Base-by-base conservation (phyloP, 1,139 yeast species). In the Blastobotrys arbuscula region DNA sequence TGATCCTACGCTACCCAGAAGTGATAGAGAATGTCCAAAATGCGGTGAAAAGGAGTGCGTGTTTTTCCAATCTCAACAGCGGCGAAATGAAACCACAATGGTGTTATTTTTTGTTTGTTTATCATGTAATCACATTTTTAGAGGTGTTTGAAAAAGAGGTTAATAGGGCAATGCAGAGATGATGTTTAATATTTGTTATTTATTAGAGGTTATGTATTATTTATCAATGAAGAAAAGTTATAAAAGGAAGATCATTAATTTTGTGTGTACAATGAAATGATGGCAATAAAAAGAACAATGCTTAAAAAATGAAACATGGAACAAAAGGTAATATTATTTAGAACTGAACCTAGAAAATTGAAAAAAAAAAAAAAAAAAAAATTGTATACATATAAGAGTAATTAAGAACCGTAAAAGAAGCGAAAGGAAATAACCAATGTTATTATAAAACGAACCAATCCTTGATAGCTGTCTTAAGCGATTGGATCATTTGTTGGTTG, bases 21-120 rank as follows among this genome's bases (percentile, higher is more conserved):
- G 96, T 2, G 92, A 90, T 66, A 86, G 86, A 64, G 94, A 86
- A 60, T 92, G 99, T 67, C 96, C 97, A 1, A 75, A 77, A 50
- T 92, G 99, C 67, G 84, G 80, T 57, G 84, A 85, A 54, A 81
- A 81, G 56, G 96, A 90, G 59, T 87, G 96, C 66, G 98, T 94
- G 48, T 92, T 92, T 65, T 92, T 94, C 76, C 98, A 92, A 68
- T 82, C 94, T 36, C 99, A 92, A 67, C 97, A 92, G 68, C 78
- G 89, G 62, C 77, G 97, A 50, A 89, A 87, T 47, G 98, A 94
- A 64, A 92, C 99, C 1, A 83, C 94, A 56, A 92, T 92, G 98
- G 58, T 69, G 52, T 75, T 92, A 69, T 92, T 92, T 66, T 92
- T 87, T 66, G 98, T 92, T 50, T 92, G 98, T 67, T 70, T 86